Percentiles rank a stretch among this genome's conserved stretches.
These are phyloP conservation scores for Calcarisporium arbuscula DNA, from an alignment of 2,329 filamentous ascomycete species.

Conservation along the genomic window DNA sequence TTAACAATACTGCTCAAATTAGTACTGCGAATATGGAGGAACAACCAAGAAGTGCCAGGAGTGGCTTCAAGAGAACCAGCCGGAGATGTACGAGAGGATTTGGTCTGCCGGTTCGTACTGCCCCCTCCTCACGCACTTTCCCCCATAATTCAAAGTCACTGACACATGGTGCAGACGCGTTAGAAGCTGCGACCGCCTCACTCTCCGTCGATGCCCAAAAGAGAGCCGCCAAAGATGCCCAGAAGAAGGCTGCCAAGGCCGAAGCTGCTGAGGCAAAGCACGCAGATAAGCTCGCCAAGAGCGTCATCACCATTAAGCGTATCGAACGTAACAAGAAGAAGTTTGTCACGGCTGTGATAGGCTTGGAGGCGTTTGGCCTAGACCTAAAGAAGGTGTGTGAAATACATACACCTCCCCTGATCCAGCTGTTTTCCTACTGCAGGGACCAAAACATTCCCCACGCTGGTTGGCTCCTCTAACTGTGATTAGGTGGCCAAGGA, in stretches of 20 bases:
- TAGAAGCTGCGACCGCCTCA: constrained; percentile 76
- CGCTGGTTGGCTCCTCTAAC: too few species aligned
- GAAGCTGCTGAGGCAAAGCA: constrained; percentile 80
- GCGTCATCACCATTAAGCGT: constrained; percentile 85
- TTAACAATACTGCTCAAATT: constrained; percentile 25
- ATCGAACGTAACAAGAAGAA: constrained; percentile 98
- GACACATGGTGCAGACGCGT: constrained; percentile 52
- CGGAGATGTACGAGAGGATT: constrained; percentile 67
- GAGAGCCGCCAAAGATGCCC: constrained; percentile 89
- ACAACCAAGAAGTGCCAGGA: constrained; percentile 96
- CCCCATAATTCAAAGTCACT: too few species aligned
- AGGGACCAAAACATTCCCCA: too few species aligned
- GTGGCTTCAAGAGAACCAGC: constrained; percentile 76
- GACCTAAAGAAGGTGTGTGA: constrained; percentile 80
- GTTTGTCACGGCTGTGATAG: constrained; percentile 86
- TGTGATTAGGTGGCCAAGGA: constrained; percentile 70
- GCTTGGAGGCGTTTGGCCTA: constrained; percentile 82
- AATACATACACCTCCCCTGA: too few species aligned
- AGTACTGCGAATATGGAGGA: constrained; percentile 99
- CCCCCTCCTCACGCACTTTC: constrained; percentile 1
- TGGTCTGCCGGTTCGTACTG: constrained; percentile 71
- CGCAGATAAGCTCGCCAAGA: constrained; percentile 73
- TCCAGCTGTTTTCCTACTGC: too few species aligned
- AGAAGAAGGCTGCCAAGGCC: constrained; percentile 95
- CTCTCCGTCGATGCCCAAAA: constrained; percentile 90